Evolutionary conservation across 2,329 filamentous ascomycete genomes (phyloP).

Genomic region (Mariannaea sp.): DNA sequence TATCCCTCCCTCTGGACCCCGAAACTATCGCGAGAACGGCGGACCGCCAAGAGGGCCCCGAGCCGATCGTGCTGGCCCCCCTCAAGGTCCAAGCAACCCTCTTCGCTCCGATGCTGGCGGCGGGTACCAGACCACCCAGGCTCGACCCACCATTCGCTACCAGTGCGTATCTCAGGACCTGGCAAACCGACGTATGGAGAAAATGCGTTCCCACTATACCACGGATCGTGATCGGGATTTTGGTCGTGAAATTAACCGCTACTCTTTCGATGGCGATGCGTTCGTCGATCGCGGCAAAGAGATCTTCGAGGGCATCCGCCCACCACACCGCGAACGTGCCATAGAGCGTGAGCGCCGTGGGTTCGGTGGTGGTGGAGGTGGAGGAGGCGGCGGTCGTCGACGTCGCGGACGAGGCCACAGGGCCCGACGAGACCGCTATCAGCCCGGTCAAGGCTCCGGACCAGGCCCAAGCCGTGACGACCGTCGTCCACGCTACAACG

Average conservation of each 20-base stretch:
- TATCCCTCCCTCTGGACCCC: constrained; percentile 45
- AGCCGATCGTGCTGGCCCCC: constrained; percentile 43
- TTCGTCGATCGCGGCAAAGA: constrained; percentile 77
- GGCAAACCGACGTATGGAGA: constrained; percentile 66
- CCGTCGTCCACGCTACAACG: no score
- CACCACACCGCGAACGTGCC: constrained; percentile 56
- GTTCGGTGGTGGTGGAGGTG: constrained; percentile 37
- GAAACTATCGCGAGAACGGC: constrained; percentile 34
- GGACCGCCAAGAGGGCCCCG: constrained; percentile 46
- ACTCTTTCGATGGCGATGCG: constrained; percentile 69
- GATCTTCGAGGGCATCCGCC: constrained; percentile 67
- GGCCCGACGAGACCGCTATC: constrained; percentile 42
- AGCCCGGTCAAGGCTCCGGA: constrained; percentile 31
- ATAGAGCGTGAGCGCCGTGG: constrained; percentile 46
- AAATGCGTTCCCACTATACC: constrained; percentile 55
- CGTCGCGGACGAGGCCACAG: constrained; percentile 37
- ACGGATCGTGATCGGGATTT: constrained; percentile 47
- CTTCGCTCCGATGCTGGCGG: constrained; percentile 28
- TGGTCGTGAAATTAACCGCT: constrained; percentile 64
- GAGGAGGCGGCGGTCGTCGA: constrained; percentile 31
- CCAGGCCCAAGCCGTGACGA: constrained; percentile 30
- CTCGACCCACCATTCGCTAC: constrained; percentile 51
- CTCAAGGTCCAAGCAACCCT: constrained; percentile 32
- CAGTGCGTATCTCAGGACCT: constrained; percentile 67
- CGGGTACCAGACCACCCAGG: constrained; percentile 44